phyloP scores from a whole-genome alignment of 1,139 yeast species.

The Scheffersomyces insectosa region DNA sequence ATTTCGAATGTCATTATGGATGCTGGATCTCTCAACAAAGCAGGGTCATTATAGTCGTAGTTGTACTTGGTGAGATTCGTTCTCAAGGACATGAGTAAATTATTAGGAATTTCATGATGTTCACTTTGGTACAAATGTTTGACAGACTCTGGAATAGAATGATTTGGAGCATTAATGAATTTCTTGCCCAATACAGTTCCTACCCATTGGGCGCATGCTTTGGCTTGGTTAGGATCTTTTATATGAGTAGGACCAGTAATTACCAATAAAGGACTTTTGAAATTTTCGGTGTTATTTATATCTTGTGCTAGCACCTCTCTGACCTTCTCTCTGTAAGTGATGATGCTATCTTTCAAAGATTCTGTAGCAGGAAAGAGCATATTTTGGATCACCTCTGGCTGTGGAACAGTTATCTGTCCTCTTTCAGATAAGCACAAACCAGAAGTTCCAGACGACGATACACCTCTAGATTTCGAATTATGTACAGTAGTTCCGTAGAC shows the following conservation, averaged over 20 bases:
- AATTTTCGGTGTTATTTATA: constrained; percentile 1
- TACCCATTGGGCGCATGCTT: constrained; percentile 46
- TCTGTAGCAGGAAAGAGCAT: constrained; percentile 37
- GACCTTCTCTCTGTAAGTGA: constrained; percentile 19
- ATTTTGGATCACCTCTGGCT: constrained; percentile 48
- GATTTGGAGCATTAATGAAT: constrained; percentile 8
- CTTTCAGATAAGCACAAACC: constrained; percentile 26
- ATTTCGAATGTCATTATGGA: constrained; percentile 36
- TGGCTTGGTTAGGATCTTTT: constrained; percentile 29
- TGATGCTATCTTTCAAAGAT: constrained; percentile 26
- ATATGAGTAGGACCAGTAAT: constrained; percentile 42
- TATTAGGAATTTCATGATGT: constrained; percentile 4
- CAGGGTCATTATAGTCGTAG: constrained; percentile 10
- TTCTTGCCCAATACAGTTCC: constrained; percentile 21
- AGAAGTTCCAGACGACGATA: constrained; percentile 13
- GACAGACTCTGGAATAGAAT: constrained; percentile 13
- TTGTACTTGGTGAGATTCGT: constrained; percentile 32
- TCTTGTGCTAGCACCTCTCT: constrained; percentile 12
- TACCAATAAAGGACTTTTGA: constrained; percentile 28
- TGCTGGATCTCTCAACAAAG: constrained; percentile 3
- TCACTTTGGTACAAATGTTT: constrained; percentile 12
- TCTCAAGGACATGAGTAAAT: constrained; percentile 25
- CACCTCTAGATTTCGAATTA: constrained; percentile 5
- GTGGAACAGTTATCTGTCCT: constrained; percentile 39
- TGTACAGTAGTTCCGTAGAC: constrained; percentile 19